These are phyloP conservation scores for Penicillium mononematosum DNA, from an alignment of 495 filamentous ascomycete species.

Conservation along the genomic window DNA sequence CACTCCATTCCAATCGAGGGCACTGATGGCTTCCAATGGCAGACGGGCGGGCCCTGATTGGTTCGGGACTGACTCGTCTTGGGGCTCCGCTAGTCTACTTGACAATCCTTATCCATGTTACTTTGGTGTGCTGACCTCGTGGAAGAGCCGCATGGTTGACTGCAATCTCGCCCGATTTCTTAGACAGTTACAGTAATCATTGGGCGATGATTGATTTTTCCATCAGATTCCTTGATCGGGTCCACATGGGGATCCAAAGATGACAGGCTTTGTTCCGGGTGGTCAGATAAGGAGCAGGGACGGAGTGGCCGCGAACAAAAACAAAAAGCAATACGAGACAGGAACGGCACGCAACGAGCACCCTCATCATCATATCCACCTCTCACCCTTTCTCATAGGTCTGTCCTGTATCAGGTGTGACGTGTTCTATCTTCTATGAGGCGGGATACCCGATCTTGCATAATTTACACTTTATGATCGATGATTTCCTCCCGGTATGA, in stretches of 20 bases:
- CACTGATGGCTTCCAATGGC: background rate
- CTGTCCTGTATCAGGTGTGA: slow-evolving; percentile 10
- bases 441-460: slow-evolving; percentile 5
- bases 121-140: no score
- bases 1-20: background rate
- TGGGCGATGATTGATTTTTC: no score
- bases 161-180: no score
- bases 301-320: slow-evolving; percentile 8
- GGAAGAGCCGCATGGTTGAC: no score
- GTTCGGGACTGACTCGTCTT: no score
- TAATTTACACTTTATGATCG: slow-evolving; percentile 15
- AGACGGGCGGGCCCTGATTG: no score
- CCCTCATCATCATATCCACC: slow-evolving; percentile 9
- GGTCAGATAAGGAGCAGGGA: background rate
- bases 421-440: slow-evolving; percentile 15
- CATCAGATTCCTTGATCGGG: no score
- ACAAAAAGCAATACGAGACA: slow-evolving; percentile 3
- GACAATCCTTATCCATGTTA: no score
- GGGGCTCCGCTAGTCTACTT: no score
- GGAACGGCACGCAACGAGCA: background rate
- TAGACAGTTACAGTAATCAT: no score
- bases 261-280: no score
- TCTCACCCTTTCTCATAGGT: slow-evolving; percentile 13
- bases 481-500: slow-evolving; percentile 2
- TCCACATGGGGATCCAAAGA: no score